A percentile compares a stretch with the other conserved stretches of the same genome.
These are phyloP conservation scores for Pisolithus tinctorius DNA, from an alignment of 768 basidiomycete genomes.

Conservation along the genomic window DNA sequence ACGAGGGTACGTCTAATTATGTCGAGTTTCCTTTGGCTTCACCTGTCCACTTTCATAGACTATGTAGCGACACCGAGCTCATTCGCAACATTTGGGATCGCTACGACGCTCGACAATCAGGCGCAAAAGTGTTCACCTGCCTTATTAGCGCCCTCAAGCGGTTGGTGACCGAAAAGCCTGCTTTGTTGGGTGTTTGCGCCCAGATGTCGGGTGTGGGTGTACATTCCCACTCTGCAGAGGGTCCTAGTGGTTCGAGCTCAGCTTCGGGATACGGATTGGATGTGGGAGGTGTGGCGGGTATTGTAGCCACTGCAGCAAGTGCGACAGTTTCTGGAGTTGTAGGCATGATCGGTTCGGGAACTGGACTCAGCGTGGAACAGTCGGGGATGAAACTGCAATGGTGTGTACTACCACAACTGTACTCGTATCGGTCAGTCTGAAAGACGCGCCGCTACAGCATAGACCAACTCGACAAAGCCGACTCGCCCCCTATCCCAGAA, in stretches of 20 bases:
- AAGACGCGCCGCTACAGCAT: conserved; percentile 50
- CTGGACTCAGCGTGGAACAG: conserved; percentile 63
- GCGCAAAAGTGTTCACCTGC: conserved; percentile 67
- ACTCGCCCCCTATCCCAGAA: conserved; percentile 90
- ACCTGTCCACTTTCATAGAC: conserved; percentile 28
- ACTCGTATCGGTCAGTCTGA: neutral
- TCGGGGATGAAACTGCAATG: conserved; percentile 89
- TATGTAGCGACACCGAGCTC: conserved; percentile 76
- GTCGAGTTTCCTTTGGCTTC: neutral
- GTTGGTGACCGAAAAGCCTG: conserved; percentile 83
- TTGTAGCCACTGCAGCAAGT: conserved; percentile 77
- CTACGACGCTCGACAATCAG: conserved; percentile 57
- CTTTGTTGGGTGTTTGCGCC: conserved; percentile 66
- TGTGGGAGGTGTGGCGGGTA: conserved; percentile 66
- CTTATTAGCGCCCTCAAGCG: conserved; percentile 82
- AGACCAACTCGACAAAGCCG: conserved; percentile 96
- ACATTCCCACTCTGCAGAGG: conserved; percentile 25
- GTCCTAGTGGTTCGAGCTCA: conserved; percentile 11
- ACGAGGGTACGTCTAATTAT: conserved; percentile 51
- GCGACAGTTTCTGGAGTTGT: conserved; percentile 80
- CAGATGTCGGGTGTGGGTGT: conserved; percentile 83
- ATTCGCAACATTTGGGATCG: conserved; percentile 74
- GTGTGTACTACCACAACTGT: conserved; percentile 36
- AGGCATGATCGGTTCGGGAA: conserved; percentile 72
- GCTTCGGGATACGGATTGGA: conserved; percentile 49